These are phyloP conservation scores for Penicillium corylophilum DNA, from an alignment of 2,329 filamentous ascomycete species.

Conservation along the genomic window DNA sequence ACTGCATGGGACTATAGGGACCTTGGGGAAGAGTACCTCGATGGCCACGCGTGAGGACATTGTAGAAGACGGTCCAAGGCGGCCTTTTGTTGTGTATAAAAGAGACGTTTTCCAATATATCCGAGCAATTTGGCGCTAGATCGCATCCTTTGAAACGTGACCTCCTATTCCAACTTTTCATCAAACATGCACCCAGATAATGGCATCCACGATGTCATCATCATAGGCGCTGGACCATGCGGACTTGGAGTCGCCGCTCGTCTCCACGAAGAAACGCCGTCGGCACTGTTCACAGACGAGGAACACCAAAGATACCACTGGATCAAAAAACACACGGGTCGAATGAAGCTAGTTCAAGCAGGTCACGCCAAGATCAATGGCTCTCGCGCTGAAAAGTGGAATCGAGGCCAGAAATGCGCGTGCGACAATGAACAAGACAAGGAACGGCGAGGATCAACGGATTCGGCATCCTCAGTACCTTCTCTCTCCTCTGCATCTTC, in stretches of 20 bases:
- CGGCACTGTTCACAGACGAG: constrained; percentile 78
- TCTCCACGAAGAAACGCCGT: constrained; percentile 69
- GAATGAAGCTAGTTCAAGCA: constrained; percentile 50
- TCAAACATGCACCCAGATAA: constrained; percentile 5
- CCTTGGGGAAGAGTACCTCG: constrained; percentile 39
- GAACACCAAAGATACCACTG: constrained; percentile 80
- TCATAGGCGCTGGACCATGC: constrained; percentile 72
- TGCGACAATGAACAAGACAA: constrained; percentile 1
- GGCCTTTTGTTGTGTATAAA: background rate
- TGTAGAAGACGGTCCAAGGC: constrained; percentile 6
- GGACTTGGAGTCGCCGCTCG: constrained; percentile 72
- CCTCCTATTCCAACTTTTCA: background rate
- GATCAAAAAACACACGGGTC: constrained; percentile 65
- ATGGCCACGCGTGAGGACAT: constrained; percentile 23
- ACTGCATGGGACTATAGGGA: constrained; percentile 21
- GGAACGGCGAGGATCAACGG: constrained; percentile 16
- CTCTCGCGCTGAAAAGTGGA: constrained; percentile 31
- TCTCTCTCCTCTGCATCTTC: constrained; percentile 22
- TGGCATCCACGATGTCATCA: constrained; percentile 59
- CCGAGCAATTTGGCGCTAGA: background rate
- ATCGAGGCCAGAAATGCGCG: constrained; percentile 11
- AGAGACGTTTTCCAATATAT: background rate
- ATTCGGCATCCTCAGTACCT: constrained; percentile 21
- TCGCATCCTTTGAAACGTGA: background rate
- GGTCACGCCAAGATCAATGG: constrained; percentile 28